Base-by-base conservation (phyloP, 164 flowering plant species). In the Cinnamomum micranthum region DNA sequence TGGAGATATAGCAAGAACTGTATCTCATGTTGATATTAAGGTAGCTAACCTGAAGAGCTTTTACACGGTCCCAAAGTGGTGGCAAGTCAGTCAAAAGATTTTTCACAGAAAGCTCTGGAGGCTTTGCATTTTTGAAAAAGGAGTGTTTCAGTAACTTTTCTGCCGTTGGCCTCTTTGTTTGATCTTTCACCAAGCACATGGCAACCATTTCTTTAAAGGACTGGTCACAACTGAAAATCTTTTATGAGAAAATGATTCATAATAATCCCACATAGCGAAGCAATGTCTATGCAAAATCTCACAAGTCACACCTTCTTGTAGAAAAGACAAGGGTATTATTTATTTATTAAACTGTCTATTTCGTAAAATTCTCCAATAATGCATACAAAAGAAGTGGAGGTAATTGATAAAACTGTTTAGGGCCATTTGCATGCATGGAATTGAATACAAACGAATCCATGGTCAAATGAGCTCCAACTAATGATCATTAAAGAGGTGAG, bases 181-280 rank as follows among this genome's bases (percentile, higher is more conserved):
- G 99, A 87, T 96, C 99, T 90, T 96, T 96, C 88, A 96, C 98
- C 90, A 96, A 87, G 87, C 99, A 96, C 99, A 96, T 96, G 74
- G 99, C 97, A 84, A 96, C 98, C 99, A 96, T 88, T 83, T 96
- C 99, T 86, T 94, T 96, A 76, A 96, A 96, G 71, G 98, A 88
- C 99, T 96, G 96, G 79, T 84, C 71, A 87, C 89, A 86, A 85
- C 90, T 80, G 86, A 83, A 87, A 83, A 79, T 79, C 81, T 76
- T 81, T 73, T 79, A 88, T 89, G 85, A 92, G 94, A 81, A 85
- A 47, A 73, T 69, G 69, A 59, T 73, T 65, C 35, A 73, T 22
- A 63, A 70, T 24, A 64, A 77, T 41, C 52, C n/a, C 27, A 71
- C 50, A 33, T 51, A 79, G 63, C 27, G 69, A 24, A 27, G 13